A percentile compares a stretch with the other conserved stretches of the same genome.
phyloP scores from a whole-genome alignment of 345 rosid species.

The Heritiera fomes region DNA sequence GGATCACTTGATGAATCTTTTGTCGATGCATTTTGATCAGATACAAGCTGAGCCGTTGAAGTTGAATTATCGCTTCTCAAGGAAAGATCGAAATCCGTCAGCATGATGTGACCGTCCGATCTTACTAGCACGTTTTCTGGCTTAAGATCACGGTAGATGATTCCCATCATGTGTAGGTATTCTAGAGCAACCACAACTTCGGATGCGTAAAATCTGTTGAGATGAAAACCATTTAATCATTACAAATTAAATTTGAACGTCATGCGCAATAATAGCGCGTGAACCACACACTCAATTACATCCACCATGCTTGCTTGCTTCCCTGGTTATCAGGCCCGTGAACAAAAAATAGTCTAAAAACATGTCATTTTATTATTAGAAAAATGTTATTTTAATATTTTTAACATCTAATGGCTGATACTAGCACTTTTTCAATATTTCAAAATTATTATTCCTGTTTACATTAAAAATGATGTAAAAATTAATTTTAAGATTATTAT shows the following conservation, averaged over 20 bases:
- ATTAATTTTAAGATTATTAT: too few relatives aligned
- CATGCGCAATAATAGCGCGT: slow-evolving; percentile 5
- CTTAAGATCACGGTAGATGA: slow-evolving; percentile 64
- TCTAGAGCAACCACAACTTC: slow-evolving; percentile 58
- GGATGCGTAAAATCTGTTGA: slow-evolving; percentile 54
- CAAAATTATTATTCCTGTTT: too few relatives aligned
- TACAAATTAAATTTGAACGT: too few relatives aligned
- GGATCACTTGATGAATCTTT: not conserved
- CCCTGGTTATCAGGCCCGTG: too few relatives aligned
- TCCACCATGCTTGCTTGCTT: too few relatives aligned
- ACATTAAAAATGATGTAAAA: too few relatives aligned
- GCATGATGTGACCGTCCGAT: slow-evolving; percentile 66
- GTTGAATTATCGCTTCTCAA: slow-evolving; percentile 43
- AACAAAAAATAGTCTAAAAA: too few relatives aligned
- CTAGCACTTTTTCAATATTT: too few relatives aligned
- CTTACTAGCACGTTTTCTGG: slow-evolving; percentile 69
- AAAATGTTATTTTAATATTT: too few relatives aligned
- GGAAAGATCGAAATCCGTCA: slow-evolving; percentile 70
- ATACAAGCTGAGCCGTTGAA: slow-evolving; percentile 45
- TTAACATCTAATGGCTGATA: too few relatives aligned
- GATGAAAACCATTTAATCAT: not conserved
- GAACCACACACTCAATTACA: not conserved
- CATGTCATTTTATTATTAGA: too few relatives aligned
- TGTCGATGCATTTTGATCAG: slow-evolving; percentile 20
- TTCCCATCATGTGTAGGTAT: slow-evolving; percentile 68